These are phyloP conservation scores for Psilocybe cubensis DNA, from an alignment of 768 basidiomycete species.

Conservation along the genomic window DNA sequence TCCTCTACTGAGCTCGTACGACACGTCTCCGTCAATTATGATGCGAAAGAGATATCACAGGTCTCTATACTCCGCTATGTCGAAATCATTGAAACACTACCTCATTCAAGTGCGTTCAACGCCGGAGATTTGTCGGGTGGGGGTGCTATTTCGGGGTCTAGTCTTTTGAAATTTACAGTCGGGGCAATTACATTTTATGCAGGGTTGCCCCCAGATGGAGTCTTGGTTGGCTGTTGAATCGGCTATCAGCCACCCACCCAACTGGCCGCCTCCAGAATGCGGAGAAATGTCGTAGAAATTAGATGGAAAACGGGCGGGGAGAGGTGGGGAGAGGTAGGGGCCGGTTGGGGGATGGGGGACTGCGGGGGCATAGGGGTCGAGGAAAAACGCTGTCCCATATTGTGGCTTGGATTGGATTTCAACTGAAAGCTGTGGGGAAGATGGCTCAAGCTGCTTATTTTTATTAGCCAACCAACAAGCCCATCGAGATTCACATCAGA, in stretches of 20 bases:
- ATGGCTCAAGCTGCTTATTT: background rate
- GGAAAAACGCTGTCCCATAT: background rate
- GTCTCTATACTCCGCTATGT: background rate
- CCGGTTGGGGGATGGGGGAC: background rate
- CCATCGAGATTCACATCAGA: background rate
- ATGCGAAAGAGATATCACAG: background rate
- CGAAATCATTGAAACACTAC: background rate
- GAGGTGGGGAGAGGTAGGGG: background rate
- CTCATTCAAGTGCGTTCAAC: background rate
- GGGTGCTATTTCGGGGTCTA: slow-evolving; percentile 21
- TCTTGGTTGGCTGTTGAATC: background rate
- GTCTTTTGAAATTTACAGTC: background rate
- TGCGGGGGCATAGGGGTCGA: background rate
- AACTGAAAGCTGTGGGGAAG: background rate
- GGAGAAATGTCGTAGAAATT: slow-evolving; percentile 39
- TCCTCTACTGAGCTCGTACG: background rate
- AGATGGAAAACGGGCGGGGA: background rate
- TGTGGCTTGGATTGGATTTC: background rate
- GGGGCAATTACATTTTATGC: slow-evolving; percentile 1
- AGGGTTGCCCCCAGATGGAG: background rate
- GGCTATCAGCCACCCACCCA: slow-evolving; percentile 8
- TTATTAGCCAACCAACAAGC: background rate
- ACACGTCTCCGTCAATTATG: background rate
- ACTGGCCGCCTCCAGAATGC: slow-evolving; percentile 7
- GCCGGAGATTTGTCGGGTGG: slow-evolving; percentile 23